Evolutionary conservation across 2,329 filamentous ascomycete genomes (phyloP), one percentile per base, ranked within the genome.

Genomic region (Talaromyces albobiverticillius): DNA sequence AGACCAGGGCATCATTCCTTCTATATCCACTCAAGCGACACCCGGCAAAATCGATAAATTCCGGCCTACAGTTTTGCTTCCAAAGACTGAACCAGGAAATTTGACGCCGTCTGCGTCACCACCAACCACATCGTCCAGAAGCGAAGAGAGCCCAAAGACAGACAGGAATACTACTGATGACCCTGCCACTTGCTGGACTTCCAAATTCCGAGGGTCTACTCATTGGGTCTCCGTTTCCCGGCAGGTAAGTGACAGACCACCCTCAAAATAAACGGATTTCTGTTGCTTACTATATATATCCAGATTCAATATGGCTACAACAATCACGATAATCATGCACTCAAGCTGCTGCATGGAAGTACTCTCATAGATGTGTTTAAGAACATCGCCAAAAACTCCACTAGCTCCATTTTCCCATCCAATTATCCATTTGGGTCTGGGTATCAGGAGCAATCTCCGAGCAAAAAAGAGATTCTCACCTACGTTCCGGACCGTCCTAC

Each of bases 351-450:
- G 18, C 18, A 40, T 36, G 8, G 8, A 16, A 16, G 2, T 46
- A 22, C 13, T 32, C 46, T 54, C 23, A 42, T 14, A 25, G 25
- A 45, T 2, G 40, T 54, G 13, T 36, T 50, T 11, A 46, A 46
- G 5, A 54, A 47, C 11, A 57, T 54, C 6, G 50, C 18, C 25
- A 46, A 31, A 20, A 47, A 47, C 41, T 41, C 42, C 46, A 43
- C 26, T 32, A n/a, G 26, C 9, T 49, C 55, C 10, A 36, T 57
- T 20, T 53, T 50, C 18, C 47, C 51, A 22, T 34, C 46, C 8
- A 57, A 57, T n/a, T 57, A 54, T 32, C 55, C 55, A 32, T 46
- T 57, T n/a, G 55, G 55, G 29, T 25, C 36, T 5, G 55, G 55
- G n/a, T 54, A 57, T 32, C 29, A 46, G 18, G 36, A 47, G 9